phyloP scores from a whole-genome alignment of 2,329 filamentous ascomycete genomes.

The Celoporthe dispersa region DNA sequence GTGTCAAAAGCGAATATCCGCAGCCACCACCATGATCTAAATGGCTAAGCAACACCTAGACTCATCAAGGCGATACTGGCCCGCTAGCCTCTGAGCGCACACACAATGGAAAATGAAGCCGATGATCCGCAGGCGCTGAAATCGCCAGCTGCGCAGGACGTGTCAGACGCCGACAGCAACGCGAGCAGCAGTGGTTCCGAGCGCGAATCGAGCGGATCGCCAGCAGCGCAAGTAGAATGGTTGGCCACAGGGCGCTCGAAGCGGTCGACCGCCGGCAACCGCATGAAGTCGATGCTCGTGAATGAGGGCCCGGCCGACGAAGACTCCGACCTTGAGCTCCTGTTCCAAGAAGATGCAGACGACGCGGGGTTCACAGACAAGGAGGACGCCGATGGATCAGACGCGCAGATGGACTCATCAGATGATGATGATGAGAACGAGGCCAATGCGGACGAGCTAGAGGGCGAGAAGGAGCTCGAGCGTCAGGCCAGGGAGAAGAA shows the following conservation, averaged over 20 bases:
- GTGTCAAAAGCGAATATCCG: neutral
- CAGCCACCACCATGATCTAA: neutral
- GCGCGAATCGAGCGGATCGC: conserved; percentile 34
- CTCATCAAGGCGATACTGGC: neutral
- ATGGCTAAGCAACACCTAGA: neutral
- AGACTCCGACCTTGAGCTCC: conserved; percentile 69
- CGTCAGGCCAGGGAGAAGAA: conserved; percentile 72
- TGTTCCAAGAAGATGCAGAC: conserved; percentile 76
- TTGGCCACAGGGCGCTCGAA: conserved; percentile 74
- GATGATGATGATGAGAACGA: conserved; percentile 77
- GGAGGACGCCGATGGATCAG: conserved; percentile 67
- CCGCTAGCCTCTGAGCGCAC: neutral
- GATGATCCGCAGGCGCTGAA: conserved; percentile 31
- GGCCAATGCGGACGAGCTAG: conserved; percentile 68
- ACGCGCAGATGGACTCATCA: conserved; percentile 85
- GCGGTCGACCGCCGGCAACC: conserved; percentile 82
- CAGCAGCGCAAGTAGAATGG: conserved; percentile 59
- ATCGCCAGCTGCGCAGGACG: conserved; percentile 35
- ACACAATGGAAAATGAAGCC: conserved; percentile 34
- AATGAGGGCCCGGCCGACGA: conserved; percentile 64
- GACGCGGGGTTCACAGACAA: conserved; percentile 73
- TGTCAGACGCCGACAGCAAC: conserved; percentile 42
- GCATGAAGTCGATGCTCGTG: conserved; percentile 77
- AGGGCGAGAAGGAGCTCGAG: conserved; percentile 87
- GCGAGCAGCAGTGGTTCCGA: conserved; percentile 44